Evolutionary conservation across 495 filamentous ascomycete species (phyloP).

Genomic region (Ascodesmis nigricans): DNA sequence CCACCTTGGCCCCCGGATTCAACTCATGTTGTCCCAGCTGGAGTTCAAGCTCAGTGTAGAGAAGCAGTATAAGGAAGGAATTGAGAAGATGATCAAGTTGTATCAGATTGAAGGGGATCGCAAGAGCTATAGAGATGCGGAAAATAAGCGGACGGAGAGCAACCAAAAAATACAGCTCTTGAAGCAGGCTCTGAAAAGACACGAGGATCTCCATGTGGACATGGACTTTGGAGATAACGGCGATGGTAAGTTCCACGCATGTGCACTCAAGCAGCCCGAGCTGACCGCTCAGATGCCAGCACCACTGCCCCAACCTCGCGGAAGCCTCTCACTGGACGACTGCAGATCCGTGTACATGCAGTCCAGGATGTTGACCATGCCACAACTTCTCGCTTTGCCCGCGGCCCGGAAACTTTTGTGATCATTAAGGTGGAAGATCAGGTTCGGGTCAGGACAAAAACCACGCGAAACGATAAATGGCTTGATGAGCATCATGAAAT

Average conservation of each 20-base stretch:
- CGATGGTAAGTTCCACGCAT: constrained; percentile 62
- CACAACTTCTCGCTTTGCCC: constrained; percentile 59
- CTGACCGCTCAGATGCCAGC: constrained; percentile 55
- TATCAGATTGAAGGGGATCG: constrained; percentile 97
- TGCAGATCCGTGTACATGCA: constrained; percentile 64
- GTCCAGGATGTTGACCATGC: constrained; percentile 93
- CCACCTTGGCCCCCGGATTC: constrained; percentile 89
- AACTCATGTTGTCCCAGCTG: constrained; percentile 95
- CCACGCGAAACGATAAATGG: constrained; percentile 74
- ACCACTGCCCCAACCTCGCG: constrained; percentile 85
- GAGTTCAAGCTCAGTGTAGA: constrained; percentile 98
- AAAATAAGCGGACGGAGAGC: constrained; percentile 72
- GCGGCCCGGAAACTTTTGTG: constrained; percentile 84
- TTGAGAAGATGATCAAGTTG: constrained; percentile 97
- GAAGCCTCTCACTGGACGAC: constrained; percentile 74
- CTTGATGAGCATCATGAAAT: constrained; percentile 72
- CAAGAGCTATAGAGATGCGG: constrained; percentile 82
- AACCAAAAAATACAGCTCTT: constrained; percentile 93
- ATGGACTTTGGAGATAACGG: constrained; percentile 57
- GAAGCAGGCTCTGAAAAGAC: constrained; percentile 85
- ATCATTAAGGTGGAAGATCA: constrained; percentile 91
- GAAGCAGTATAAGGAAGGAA: constrained; percentile 96
- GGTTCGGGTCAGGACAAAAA: constrained; percentile 68
- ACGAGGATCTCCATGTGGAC: constrained; percentile 93
- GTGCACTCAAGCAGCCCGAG: constrained; percentile 2